Base-by-base conservation (phyloP, 2,329 filamentous ascomycete species). In the Penicillium frequentans region DNA sequence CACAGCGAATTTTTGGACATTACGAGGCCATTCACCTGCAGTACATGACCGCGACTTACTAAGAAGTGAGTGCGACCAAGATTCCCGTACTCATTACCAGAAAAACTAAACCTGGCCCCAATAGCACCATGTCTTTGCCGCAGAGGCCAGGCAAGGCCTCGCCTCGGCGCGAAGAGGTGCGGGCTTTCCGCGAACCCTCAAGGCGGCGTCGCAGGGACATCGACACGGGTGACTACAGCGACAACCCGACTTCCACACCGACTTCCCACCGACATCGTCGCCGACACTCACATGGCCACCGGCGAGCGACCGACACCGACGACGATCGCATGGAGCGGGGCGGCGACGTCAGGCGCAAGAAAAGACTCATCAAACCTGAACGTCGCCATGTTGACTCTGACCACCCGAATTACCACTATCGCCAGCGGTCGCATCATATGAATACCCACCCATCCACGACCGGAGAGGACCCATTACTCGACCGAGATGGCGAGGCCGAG, bases 401-500 rank as follows among this genome's bases (percentile, higher is more conserved):
- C 66, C 92, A 98, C 72, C 92, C 93, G 14, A 96, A 98, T 74
- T 99, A 97, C 71, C 85, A 97, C 77, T 99, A 99, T 76, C 87
- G 91, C 65, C 90, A 96, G 73, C 93, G 96, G 84, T 92, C 96
- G 10, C 90, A 92, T 68, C 90, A 93, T 63, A 97, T 99, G 92
- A 84, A 88, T 54, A 89, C 92, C 5, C 82, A 91, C 63, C 95
- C 96, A 1, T 98, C 95, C 0, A 90, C 91, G 7, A 98, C 95
- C 0, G 95, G 95, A 59, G 90, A 96, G 66, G 93, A 98, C 67
- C 91, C 93, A 3, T 86, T 96, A 52, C 76, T 90, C 54, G 93
- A 97, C 74, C 89, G 91, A 57, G 75, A 80, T 50, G 78, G 76
- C 19, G 73, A 73, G 57, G 71, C 72, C 2, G 81, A 82, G 56